A percentile compares a stretch with the other conserved stretches of the same genome.
Evolutionary conservation across 768 basidiomycete species (phyloP).

Genomic region (Calocera cornea): DNA sequence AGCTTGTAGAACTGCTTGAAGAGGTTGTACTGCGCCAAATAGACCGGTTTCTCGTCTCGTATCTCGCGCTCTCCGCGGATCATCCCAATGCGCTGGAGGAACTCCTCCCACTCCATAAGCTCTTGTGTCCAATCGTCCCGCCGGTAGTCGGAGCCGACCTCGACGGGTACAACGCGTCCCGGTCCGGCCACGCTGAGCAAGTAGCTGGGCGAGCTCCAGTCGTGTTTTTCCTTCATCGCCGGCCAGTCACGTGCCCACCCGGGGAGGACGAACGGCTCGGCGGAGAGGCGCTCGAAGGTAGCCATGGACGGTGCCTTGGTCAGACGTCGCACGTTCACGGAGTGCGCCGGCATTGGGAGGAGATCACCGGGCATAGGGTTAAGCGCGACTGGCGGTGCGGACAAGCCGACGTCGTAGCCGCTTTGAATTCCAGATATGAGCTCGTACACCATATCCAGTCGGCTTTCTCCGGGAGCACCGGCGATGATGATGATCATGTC

Average conservation of each 20-base stretch:
- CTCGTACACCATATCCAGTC: slow-evolving; percentile 47
- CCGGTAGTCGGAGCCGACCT: slow-evolving; percentile 76
- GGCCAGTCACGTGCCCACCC: slow-evolving; percentile 61
- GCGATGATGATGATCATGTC: slow-evolving; percentile 77
- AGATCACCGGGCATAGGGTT: slow-evolving; percentile 5
- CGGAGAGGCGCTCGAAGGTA: slow-evolving; percentile 36
- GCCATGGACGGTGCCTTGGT: slow-evolving; percentile 42
- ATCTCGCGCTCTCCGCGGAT: slow-evolving; percentile 10
- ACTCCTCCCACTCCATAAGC: slow-evolving; percentile 64
- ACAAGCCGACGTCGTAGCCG: slow-evolving; percentile 1
- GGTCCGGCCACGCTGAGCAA: slow-evolving; percentile 57
- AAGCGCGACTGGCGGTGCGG: slow-evolving; percentile 1
- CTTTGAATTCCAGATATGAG: slow-evolving; percentile 51
- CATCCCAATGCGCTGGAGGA: slow-evolving; percentile 37
- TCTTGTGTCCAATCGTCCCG: slow-evolving; percentile 65
- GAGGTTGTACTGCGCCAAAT: slow-evolving; percentile 86
- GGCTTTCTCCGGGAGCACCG: slow-evolving; percentile 50
- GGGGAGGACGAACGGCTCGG: slow-evolving; percentile 61
- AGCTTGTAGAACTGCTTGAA: slow-evolving; percentile 72
- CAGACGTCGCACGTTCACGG: slow-evolving; percentile 20
- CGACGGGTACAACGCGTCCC: slow-evolving; percentile 79
- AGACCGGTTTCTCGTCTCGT: slow-evolving; percentile 29
- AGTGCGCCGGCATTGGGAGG: slow-evolving; percentile 2
- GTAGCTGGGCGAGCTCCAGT: slow-evolving; percentile 61
- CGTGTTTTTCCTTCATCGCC: slow-evolving; percentile 44